Base-by-base conservation (phyloP, 1,139 yeast genomes). In the Debaryomyces singareniensis region DNA sequence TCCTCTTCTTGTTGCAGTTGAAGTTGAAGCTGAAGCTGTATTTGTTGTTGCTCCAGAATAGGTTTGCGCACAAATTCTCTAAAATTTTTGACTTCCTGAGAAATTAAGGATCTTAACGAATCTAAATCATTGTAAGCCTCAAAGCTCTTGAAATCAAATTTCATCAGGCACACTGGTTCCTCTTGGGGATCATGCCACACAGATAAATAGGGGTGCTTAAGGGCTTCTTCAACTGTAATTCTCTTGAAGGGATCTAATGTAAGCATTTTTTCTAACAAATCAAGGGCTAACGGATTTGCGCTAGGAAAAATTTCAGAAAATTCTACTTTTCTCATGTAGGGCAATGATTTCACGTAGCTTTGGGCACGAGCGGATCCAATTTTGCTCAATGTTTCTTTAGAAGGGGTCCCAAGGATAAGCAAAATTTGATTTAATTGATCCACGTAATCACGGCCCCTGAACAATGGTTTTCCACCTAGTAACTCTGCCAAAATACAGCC, bases 111-210 rank as follows among this genome's bases (percentile, higher is more conserved):
- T 45, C 76, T 76, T 84, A 91, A 82, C 15, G 72, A 61, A 9
- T 75, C 82, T 52, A 85, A 66, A 42, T 87, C 96, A 38, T 86
- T 89, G 24, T 83, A 82, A 10, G 75, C 80, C 58, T 91, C 98
- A 53, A 91, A 91, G 5, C 85, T 68, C 38, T 62, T 65, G 51
- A 91, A 91, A 51, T 91, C 96, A 55, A 91, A 89, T 45, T 82
- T 81, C 3, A 74, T 64, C 31, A 78, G 78, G 53, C 96, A 87
- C 26, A 70, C 78, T 4, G 96, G 96, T 55, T 91, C 98, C 51
- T 91, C 98, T 18, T 77, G 74, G 3, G 96, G 95, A 49, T 91
- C 98, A 53, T 89, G 97, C 98, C 98, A 91, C 21, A 91, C 81
- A 32, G 79, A 67, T 34, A 91, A 65, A 50, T 91, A 91, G 5